These are phyloP conservation scores for Emergomyces orientalis DNA, from an alignment of 2,329 filamentous ascomycete genomes.

Conservation along the genomic window DNA sequence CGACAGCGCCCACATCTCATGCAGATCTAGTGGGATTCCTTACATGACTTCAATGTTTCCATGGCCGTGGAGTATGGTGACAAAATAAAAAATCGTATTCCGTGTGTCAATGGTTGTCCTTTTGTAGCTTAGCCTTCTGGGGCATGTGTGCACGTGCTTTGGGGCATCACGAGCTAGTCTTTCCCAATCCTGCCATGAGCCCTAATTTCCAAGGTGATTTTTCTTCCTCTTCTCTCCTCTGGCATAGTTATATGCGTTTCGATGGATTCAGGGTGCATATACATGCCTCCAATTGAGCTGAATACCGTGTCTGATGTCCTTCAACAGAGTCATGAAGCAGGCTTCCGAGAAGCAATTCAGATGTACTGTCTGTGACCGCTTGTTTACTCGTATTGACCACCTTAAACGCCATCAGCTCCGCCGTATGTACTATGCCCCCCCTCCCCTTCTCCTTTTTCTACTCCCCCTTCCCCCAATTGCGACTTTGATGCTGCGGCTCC, in stretches of 20 bases:
- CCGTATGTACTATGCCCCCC: constrained; percentile 27
- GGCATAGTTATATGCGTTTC: background rate
- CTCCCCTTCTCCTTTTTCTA: background rate
- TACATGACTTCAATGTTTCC: background rate
- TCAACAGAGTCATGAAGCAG: constrained; percentile 25
- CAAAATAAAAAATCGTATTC: background rate
- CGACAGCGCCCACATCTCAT: background rate
- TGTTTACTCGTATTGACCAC: constrained; percentile 42
- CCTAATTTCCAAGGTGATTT: background rate
- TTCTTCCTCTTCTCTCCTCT: background rate
- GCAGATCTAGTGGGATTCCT: background rate
- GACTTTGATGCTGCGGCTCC: background rate
- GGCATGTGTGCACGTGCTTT: background rate
- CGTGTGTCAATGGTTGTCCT: background rate
- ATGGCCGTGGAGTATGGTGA: background rate
- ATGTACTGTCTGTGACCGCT: constrained; percentile 37
- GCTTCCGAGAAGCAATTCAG: constrained; percentile 33
- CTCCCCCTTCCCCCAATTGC: background rate
- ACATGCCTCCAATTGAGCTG: background rate
- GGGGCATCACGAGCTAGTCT: background rate
- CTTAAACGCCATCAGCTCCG: constrained; percentile 40
- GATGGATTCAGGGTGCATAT: background rate
- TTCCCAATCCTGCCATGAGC: background rate
- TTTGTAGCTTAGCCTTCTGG: background rate
- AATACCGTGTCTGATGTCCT: background rate